A percentile compares a stretch with the other conserved stretches of the same genome.
Evolutionary conservation across 2,329 filamentous ascomycete species (phyloP).

Genomic region (Dendryphion nanum): DNA sequence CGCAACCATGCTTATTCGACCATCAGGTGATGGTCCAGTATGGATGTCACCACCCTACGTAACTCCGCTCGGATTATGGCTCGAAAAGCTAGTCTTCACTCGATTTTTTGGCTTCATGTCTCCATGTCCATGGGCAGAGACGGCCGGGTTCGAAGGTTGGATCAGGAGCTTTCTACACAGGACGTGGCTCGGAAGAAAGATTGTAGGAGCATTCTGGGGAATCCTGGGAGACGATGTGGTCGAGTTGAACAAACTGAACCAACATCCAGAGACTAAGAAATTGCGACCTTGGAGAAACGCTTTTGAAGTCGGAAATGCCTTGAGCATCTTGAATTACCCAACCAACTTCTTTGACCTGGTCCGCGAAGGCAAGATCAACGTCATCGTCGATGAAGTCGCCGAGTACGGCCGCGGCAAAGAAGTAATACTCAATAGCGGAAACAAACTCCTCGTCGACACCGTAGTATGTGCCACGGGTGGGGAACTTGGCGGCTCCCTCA

Average conservation of each 20-base stretch:
- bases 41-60: conserved; percentile 63
- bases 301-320: conserved; percentile 55
- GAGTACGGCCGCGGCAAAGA: conserved; percentile 43
- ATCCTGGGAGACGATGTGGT: conserved; percentile 56
- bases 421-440: conserved; percentile 51
- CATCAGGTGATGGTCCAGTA: conserved; percentile 58
- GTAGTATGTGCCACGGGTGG: conserved; percentile 60
- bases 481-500: conserved; percentile 51
- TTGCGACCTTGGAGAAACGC: conserved; percentile 42
- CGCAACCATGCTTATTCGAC: conserved; percentile 59
- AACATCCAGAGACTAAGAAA: conserved; percentile 42
- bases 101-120: conserved; percentile 72
- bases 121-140: conserved; percentile 69
- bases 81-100: conserved; percentile 66
- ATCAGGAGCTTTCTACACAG: conserved; percentile 58
- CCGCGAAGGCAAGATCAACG: conserved; percentile 50
- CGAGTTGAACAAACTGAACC: conserved; percentile 46
- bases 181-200: conserved; percentile 55
- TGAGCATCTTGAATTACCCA: conserved; percentile 62
- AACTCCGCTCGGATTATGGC: conserved; percentile 64
- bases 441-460: conserved; percentile 47
- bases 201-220: conserved; percentile 58
- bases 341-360: conserved; percentile 59
- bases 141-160: conserved; percentile 56
- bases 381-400: conserved; percentile 57